Evolutionary conservation across 257 asterid genomes (phyloP).

Genomic region (Primulina tabacum): DNA sequence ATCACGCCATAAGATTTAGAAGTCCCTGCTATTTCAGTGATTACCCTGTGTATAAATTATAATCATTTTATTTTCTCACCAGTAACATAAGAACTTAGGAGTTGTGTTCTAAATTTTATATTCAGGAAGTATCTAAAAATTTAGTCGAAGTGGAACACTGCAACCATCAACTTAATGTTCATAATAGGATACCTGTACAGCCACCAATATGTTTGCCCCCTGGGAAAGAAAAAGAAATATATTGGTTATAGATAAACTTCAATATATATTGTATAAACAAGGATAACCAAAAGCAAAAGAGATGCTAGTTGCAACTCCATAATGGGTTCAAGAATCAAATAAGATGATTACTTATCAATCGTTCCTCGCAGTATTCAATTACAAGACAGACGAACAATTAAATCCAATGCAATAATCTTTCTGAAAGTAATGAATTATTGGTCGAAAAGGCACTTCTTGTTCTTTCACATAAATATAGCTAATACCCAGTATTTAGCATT

Average conservation of each 20-base stretch:
- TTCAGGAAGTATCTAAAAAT: not conserved
- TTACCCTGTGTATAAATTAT: not conserved
- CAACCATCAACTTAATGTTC: slow-evolving; percentile 5
- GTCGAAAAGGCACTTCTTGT: not conserved
- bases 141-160: not conserved
- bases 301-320: not conserved
- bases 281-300: not conserved
- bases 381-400: not conserved
- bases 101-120: not conserved
- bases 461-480: not conserved
- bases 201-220: slow-evolving; percentile 94
- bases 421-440: slow-evolving; percentile 1
- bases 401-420: not conserved
- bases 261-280: not conserved
- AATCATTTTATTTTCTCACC: not conserved
- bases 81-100: not conserved
- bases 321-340: not conserved
- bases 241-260: slow-evolving; percentile 18
- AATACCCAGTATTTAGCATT: not conserved
- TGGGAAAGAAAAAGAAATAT: slow-evolving; percentile 30
- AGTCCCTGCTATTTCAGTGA: not conserved
- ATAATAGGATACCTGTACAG: slow-evolving; percentile 60
- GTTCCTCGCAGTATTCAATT: not conserved
- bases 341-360: not conserved
- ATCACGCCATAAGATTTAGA: not conserved